These are phyloP conservation scores for Paulownia fortunei DNA, from an alignment of 257 asterid species.

Conservation along the genomic window DNA sequence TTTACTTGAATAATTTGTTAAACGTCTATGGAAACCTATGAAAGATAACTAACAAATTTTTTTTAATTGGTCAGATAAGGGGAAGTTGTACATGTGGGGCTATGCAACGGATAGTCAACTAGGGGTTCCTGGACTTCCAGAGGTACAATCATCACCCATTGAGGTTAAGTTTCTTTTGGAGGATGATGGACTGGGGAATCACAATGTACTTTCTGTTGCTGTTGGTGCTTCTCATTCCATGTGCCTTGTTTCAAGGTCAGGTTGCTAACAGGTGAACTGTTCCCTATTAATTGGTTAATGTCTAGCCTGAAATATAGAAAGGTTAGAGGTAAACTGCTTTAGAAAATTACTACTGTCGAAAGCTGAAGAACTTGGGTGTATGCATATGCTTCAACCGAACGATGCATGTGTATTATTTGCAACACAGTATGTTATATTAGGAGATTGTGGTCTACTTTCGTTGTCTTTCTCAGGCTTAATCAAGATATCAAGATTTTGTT, in stretches of 20 bases:
- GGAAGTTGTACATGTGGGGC: conserved; percentile 97
- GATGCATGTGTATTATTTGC: background rate
- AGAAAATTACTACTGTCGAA: background rate
- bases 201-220: conserved; percentile 67
- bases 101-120: conserved; percentile 77
- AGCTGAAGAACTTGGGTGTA: background rate
- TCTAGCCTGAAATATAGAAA: background rate
- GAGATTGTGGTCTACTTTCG: background rate
- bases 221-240: conserved; percentile 94
- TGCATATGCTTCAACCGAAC: background rate
- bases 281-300: background rate
- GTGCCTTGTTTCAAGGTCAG: conserved; percentile 76
- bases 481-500: background rate
- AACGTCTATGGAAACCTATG: background rate
- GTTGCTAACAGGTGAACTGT: conserved; percentile 28
- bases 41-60: conserved; percentile 12
- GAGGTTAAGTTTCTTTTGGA: conserved; percentile 82
- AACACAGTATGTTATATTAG: background rate
- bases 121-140: conserved; percentile 87
- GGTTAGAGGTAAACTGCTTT: background rate
- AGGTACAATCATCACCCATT: conserved; percentile 71
- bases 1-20: background rate
- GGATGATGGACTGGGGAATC: conserved; percentile 69
- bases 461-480: conserved; percentile 1
- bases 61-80: conserved; percentile 53